Percentiles rank a stretch among this genome's conserved stretches.
These are phyloP conservation scores for Prunus mume DNA, from an alignment of 306 rosid species.

Conservation along the genomic window DNA sequence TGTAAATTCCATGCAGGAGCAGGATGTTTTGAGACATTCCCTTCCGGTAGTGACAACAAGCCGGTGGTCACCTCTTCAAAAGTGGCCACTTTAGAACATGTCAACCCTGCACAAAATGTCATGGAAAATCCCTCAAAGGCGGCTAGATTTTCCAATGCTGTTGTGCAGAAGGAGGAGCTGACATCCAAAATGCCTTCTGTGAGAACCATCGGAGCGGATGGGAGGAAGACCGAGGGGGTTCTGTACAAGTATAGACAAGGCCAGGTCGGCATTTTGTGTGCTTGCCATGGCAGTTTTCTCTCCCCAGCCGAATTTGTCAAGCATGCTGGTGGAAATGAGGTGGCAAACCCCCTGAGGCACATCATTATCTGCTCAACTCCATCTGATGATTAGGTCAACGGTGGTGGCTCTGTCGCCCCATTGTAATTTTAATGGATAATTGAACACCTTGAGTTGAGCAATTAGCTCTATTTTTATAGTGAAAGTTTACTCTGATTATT, in stretches of 20 bases:
- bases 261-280: conserved; percentile 53
- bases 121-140: conserved; percentile 28
- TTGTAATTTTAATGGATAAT: conserved; percentile 1
- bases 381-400: conserved; percentile 16
- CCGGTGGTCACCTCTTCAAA: not conserved
- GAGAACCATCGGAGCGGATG: conserved; percentile 34
- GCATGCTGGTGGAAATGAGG: conserved; percentile 59
- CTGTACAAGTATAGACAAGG: conserved; percentile 44
- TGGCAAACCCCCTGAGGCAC: conserved; percentile 59
- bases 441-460: not conserved
- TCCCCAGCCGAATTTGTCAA: conserved; percentile 63
- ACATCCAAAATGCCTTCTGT: conserved; percentile 48
- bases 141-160: conserved; percentile 7
- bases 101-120: conserved; percentile 6
- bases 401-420: conserved; percentile 7
- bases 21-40: not conserved
- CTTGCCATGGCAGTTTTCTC: conserved; percentile 68
- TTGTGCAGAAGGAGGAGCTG: conserved; percentile 29
- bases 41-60: not conserved
- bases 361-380: conserved; percentile 39
- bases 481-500: not conserved
- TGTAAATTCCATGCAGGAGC: conserved; percentile 5
- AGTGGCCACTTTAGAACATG: not conserved
- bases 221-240: conserved; percentile 58
- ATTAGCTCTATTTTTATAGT: not conserved